Evolutionary conservation across 73 alveolate genomes (phyloP), one percentile per base, ranked within the genome.

Genomic region (Uronychia setigera): DNA sequence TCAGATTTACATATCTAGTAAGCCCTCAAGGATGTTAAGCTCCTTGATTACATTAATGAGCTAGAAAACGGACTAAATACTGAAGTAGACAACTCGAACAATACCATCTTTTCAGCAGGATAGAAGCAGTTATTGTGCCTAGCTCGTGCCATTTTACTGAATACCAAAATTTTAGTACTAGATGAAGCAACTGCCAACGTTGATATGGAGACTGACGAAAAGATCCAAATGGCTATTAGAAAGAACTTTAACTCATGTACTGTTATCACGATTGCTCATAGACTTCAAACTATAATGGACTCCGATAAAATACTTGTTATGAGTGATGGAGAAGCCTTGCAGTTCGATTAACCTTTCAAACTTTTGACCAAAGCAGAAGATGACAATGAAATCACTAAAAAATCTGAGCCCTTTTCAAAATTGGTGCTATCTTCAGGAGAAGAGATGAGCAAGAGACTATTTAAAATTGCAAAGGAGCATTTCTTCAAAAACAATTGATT

Each of bases 111-210:
- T n/a, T n/a, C n/a, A n/a, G 29, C 95, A 46, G 99, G 99, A 29
- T 95, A 97, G 86, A 94, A 92, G 86, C 96, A 97, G 89, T 92
- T 98, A 30, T 89, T 98, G 30, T 98, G 99, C 88, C 87, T 98
- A 67, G 94, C 97, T 0, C 89, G 99, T 78, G 96, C 97, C 33
- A 87, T 98, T 60, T 91, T 98, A 67, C 91, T 94, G 46, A 97
- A 90, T 74, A 97, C 88, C 85, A 92, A 95, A 81, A 90, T 98
- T 11, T 34, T 78, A 33, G 84, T 78, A 13, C 32, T 78, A 1
- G 84, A 78, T 33, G 88, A 81, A 60, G 88, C 88, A 1, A 81
- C 88, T 0, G 88, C 88, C 27, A 81, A 81, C 33, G 78, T 81
- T 11, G 88, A 81, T 32, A 58, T 59, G 1, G 88, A 81, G 29